Conservation (phyloP, 768 basidiomycete genomes). For the Amanita pseudoporphyria region DNA sequence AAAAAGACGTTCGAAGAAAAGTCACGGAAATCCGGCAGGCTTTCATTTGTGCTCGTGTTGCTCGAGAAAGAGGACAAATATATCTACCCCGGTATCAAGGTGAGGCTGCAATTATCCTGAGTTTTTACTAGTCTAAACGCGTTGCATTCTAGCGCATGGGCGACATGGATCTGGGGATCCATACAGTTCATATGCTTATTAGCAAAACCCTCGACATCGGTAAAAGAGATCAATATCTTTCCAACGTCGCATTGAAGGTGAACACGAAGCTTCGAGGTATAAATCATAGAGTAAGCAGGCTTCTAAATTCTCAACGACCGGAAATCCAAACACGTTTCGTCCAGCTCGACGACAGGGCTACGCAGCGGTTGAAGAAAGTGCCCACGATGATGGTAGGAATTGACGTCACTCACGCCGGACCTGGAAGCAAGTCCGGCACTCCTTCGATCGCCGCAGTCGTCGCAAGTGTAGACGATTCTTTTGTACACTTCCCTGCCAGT, state of each 20-base stretch:
- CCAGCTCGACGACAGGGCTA: conserved; percentile 46
- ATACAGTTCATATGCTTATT: conserved; percentile 66
- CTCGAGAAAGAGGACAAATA: conserved; percentile 58
- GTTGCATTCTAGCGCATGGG: conserved; percentile 38
- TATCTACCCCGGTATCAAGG: conserved; percentile 78
- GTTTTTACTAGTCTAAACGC: conserved; percentile 12
- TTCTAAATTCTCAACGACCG: not conserved
- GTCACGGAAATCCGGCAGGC: conserved; percentile 24
- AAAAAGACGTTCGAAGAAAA: conserved; percentile 26
- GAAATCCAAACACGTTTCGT: not conserved
- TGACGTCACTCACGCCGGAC: conserved; percentile 76
- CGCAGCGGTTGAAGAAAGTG: conserved; percentile 55
- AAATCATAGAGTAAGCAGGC: conserved; percentile 46
- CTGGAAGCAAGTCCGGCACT: conserved; percentile 54
- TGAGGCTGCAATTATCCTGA: conserved; percentile 10
- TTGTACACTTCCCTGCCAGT: conserved; percentile 74
- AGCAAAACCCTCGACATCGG: conserved; percentile 51
- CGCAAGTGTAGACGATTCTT: conserved; percentile 58
- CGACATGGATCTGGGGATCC: conserved; percentile 64
- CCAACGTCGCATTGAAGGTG: conserved; percentile 73
- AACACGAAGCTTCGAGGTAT: conserved; percentile 79
- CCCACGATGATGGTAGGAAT: conserved; percentile 81
- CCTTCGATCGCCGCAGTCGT: conserved; percentile 83
- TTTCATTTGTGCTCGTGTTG: conserved; percentile 62
- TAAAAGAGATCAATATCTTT: conserved; percentile 65